A percentile compares a stretch with the other conserved stretches of the same genome.
Conservation (phyloP, 2,329 filamentous ascomycete species). For the Aspergillus nomiae region DNA sequence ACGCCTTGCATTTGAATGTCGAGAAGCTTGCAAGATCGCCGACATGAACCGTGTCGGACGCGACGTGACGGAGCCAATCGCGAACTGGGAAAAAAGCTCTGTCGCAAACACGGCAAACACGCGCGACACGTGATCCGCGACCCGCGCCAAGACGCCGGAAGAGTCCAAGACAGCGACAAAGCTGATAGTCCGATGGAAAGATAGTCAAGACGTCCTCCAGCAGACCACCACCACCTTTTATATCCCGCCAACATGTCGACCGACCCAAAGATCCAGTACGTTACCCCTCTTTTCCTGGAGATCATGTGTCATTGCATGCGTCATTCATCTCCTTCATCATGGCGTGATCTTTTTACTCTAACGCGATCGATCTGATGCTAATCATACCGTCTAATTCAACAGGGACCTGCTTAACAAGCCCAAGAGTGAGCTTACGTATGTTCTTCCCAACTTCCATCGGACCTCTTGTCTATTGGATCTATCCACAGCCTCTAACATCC, state of each 20-base stretch:
- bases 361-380: slow-evolving; percentile 12
- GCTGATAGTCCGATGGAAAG: not conserved
- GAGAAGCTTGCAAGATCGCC: slow-evolving; percentile 35
- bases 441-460: slow-evolving; percentile 25
- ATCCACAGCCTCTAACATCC: slow-evolving; percentile 18
- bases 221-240: slow-evolving; percentile 13
- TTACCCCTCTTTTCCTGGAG: slow-evolving; percentile 19
- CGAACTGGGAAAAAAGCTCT: slow-evolving; percentile 20
- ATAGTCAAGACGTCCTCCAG: not conserved
- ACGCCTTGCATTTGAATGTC: slow-evolving; percentile 34
- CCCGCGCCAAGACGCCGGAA: slow-evolving; percentile 15
- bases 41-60: slow-evolving; percentile 37
- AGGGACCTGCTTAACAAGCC: slow-evolving; percentile 90
- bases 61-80: slow-evolving; percentile 45
- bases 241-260: slow-evolving; percentile 55
- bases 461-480: slow-evolving; percentile 3
- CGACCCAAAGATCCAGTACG: slow-evolving; percentile 72
- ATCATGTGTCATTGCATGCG: slow-evolving; percentile 15
- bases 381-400: slow-evolving; percentile 34
- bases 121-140: slow-evolving; percentile 26
- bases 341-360: not conserved
- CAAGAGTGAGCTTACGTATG: slow-evolving; percentile 87
- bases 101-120: slow-evolving; percentile 33
- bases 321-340: slow-evolving; percentile 21
- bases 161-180: not conserved